phyloP scores from a whole-genome alignment of 768 basidiomycete species.

The Boletus rubroflammeus region DNA sequence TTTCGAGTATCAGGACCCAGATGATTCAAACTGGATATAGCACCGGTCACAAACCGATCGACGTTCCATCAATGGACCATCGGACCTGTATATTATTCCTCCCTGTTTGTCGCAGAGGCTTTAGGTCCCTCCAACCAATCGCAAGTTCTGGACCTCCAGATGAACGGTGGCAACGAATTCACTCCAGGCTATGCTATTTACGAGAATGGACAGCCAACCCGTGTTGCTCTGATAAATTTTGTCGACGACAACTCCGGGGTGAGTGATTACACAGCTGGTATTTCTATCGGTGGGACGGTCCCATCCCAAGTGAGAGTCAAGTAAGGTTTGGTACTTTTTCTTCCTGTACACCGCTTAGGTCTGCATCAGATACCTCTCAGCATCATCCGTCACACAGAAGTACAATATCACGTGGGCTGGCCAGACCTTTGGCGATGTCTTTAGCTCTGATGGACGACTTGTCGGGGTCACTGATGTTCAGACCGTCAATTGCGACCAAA shows the following conservation, averaged over 20 bases:
- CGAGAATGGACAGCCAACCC: constrained; percentile 58
- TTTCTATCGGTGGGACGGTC: not conserved
- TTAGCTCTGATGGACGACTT: constrained; percentile 66
- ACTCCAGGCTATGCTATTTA: constrained; percentile 68
- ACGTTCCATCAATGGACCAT: constrained; percentile 66
- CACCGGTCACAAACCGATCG: constrained; percentile 54
- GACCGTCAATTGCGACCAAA: constrained; percentile 57
- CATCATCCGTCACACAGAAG: not conserved
- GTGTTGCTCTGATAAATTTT: constrained; percentile 60
- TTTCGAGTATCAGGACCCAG: not conserved
- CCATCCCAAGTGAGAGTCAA: not conserved
- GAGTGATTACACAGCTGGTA: not conserved
- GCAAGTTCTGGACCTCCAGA: constrained; percentile 63
- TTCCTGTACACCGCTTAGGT: not conserved
- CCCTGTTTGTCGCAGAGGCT: constrained; percentile 65
- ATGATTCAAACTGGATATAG: constrained; percentile 23
- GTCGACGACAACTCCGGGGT: not conserved
- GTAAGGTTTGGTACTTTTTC: not conserved
- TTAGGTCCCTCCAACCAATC: constrained; percentile 63
- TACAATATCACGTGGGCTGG: not conserved
- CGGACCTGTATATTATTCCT: constrained; percentile 67
- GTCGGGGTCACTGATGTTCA: constrained; percentile 51
- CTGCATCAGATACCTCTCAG: not conserved
- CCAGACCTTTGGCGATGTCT: constrained; percentile 59
- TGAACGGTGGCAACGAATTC: constrained; percentile 46